A percentile compares a stretch with the other conserved stretches of the same genome.
Conservation (phyloP, 805 yeast genomes). For the Metschnikowia baotianmanensis region DNA sequence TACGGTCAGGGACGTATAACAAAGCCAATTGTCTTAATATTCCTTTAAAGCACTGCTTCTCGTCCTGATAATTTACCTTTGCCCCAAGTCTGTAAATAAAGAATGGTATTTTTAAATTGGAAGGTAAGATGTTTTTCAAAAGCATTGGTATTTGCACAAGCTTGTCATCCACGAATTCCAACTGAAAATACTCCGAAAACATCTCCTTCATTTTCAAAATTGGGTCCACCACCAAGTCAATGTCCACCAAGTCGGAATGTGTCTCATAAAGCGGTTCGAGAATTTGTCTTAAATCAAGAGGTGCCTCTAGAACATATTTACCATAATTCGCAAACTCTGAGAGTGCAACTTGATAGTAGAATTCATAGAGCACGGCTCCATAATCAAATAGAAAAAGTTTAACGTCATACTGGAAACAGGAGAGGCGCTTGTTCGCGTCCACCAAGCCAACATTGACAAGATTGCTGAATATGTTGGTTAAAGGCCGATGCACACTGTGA, state of each 20-base stretch:
- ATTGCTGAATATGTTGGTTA: conserved; percentile 68
- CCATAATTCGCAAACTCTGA: conserved; percentile 85
- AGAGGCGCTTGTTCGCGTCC: conserved; percentile 64
- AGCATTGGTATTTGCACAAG: conserved; percentile 66
- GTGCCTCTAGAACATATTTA: conserved; percentile 23
- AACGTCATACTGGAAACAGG: conserved; percentile 83
- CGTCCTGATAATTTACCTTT: conserved; percentile 63
- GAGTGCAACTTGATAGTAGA: conserved; percentile 79
- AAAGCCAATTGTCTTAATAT: conserved; percentile 67
- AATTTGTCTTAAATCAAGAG: conserved; percentile 29
- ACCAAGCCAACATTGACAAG: conserved; percentile 80
- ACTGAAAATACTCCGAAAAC: conserved; percentile 74
- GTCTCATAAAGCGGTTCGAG: conserved; percentile 36
- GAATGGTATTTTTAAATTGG: conserved; percentile 59
- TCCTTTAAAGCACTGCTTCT: conserved; percentile 63
- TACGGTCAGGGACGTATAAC: conserved; percentile 64
- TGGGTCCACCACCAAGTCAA: conserved; percentile 16
- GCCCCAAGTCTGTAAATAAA: conserved; percentile 63
- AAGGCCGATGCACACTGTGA: conserved; percentile 40
- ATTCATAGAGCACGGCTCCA: conserved; percentile 60
- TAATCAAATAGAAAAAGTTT: conserved; percentile 78
- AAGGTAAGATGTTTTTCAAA: conserved; percentile 60
- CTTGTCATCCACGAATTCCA: conserved; percentile 27
- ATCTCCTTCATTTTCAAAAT: conserved; percentile 60
- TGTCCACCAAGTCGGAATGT: conserved; percentile 18